Evolutionary conservation across 2,329 filamentous ascomycete genomes (phyloP).

Genomic region (Hypoxylon sp.): DNA sequence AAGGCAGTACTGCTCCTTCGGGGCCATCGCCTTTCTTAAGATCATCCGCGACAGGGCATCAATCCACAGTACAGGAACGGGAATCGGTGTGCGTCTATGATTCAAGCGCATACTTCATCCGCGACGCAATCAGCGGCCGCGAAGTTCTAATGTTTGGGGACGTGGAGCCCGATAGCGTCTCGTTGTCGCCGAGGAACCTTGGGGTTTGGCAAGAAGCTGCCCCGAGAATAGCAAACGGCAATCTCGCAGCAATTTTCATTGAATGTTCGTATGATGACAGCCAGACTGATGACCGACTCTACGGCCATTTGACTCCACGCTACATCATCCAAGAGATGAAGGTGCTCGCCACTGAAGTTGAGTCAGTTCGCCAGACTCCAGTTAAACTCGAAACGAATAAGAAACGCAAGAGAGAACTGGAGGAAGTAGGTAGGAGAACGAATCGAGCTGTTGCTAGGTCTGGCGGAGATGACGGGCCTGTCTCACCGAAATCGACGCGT

Average conservation of each 20-base stretch:
- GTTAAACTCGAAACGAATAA: conserved; percentile 65
- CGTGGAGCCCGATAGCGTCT: conserved; percentile 91
- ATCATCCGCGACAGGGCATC: conserved; percentile 49
- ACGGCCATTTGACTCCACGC: conserved; percentile 88
- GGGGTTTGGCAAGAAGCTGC: conserved; percentile 91
- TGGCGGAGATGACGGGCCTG: conserved; percentile 60
- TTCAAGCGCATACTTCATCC: conserved; percentile 94
- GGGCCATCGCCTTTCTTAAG: conserved; percentile 49
- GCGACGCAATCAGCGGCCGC: conserved; percentile 76
- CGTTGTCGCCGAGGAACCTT: conserved; percentile 84
- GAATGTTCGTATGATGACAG: conserved; percentile 94
- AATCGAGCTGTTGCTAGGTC: conserved; percentile 39
- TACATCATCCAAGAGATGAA: conserved; percentile 86
- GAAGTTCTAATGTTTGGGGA: conserved; percentile 97
- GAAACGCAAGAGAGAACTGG: conserved; percentile 75
- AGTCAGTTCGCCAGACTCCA: conserved; percentile 62
- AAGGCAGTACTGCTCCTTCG: conserved; percentile 48
- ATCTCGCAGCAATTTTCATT: conserved; percentile 87
- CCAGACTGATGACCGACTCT: conserved; percentile 82
- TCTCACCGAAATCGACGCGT: conserved; percentile 67
- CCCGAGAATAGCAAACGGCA: conserved; percentile 81
- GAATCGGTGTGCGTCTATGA: conserved; percentile 80
- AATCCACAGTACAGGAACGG: conserved; percentile 50
- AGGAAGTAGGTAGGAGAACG: conserved; percentile 46
- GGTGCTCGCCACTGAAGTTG: conserved; percentile 79